Conservation (phyloP, 768 basidiomycete species). For the Cytidiella melzeri region DNA sequence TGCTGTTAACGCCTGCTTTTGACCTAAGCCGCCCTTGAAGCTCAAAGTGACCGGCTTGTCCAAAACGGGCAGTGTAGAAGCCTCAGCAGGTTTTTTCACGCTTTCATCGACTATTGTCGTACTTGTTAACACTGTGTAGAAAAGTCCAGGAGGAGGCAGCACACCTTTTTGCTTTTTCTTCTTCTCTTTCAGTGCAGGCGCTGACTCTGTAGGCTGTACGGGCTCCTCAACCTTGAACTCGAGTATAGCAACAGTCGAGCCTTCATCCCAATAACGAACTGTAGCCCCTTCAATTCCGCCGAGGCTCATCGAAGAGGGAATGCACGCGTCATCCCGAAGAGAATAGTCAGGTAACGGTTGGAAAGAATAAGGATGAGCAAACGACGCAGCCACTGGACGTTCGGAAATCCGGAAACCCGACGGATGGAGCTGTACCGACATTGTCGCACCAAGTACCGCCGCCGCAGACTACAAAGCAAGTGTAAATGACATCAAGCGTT, state of each 20-base stretch:
- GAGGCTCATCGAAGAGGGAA: conserved; percentile 58
- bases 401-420: conserved; percentile 92
- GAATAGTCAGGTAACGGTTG: conserved; percentile 72
- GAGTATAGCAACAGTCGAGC: conserved; percentile 64
- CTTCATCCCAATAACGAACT: conserved; percentile 93
- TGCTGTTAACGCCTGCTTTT: conserved; percentile 13
- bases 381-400: conserved; percentile 84
- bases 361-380: conserved; percentile 89
- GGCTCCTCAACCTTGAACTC: conserved; percentile 75
- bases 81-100: conserved; percentile 35
- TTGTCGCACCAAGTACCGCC: conserved; percentile 73
- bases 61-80: conserved; percentile 66
- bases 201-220: conserved; percentile 27
- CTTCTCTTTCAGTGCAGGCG: conserved; percentile 39
- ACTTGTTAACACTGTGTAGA: neutral
- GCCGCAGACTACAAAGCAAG: conserved; percentile 63
- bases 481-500: conserved; percentile 11
- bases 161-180: conserved; percentile 53
- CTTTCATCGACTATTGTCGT: conserved; percentile 4
- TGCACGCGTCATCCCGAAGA: conserved; percentile 70
- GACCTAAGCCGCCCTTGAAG: conserved; percentile 38
- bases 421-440: conserved; percentile 84
- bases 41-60: conserved; percentile 78
- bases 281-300: conserved; percentile 70
- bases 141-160: neutral